These are phyloP conservation scores for Cucumis sativus DNA, from an alignment of 306 rosid genomes.

Conservation along the genomic window Cucumber_9930_V3 NC_026660.2:2164001-2164500, in stretches of 20 bases:
- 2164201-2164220: slow-evolving; percentile 60
- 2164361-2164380: slow-evolving; percentile 15
- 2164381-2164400: slow-evolving; percentile 23
- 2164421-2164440: no score
- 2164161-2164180: slow-evolving; percentile 49
- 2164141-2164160: slow-evolving; percentile 46
- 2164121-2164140: slow-evolving; percentile 30
- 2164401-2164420: slow-evolving; percentile 7
- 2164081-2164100: no score
- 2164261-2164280: neutral
- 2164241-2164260: slow-evolving; percentile 18
- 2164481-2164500: slow-evolving; percentile 16
- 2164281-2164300: neutral
- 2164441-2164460: no score
- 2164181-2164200: slow-evolving; percentile 51
- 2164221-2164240: slow-evolving; percentile 42
- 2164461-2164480: no score
- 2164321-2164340: slow-evolving; percentile 1
- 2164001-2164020: slow-evolving; percentile 2
- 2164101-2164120: neutral
- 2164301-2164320: neutral
- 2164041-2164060: slow-evolving; percentile 35
- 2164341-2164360: slow-evolving; percentile 14
- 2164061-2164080: slow-evolving; percentile 7
- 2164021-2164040: slow-evolving; percentile 11